A percentile compares a stretch with the other conserved stretches of the same genome.
Evolutionary conservation across 768 basidiomycete species (phyloP).

Genomic region (Serendipita sp.): DNA sequence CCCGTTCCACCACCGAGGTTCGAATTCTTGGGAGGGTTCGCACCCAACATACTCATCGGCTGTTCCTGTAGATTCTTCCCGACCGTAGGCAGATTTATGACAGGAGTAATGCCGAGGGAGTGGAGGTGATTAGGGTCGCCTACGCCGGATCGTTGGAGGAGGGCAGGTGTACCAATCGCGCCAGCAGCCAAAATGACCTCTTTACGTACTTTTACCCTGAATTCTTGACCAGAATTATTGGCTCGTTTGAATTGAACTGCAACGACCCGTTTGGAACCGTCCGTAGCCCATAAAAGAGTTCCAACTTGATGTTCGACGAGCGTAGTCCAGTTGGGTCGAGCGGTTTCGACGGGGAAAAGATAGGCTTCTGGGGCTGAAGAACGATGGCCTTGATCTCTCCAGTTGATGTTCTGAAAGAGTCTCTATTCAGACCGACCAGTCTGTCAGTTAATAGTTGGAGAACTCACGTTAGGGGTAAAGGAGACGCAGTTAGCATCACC

Average conservation of each 20-base stretch:
- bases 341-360: constrained; percentile 33
- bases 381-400: constrained; percentile 33
- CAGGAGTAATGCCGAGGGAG: constrained; percentile 30
- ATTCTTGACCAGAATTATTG: constrained; percentile 22
- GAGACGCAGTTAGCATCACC: constrained; percentile 40
- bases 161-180: constrained; percentile 31
- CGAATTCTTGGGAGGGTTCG: constrained; percentile 19
- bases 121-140: constrained; percentile 32
- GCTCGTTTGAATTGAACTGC: constrained; percentile 33
- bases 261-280: not conserved
- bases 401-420: constrained; percentile 22
- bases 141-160: constrained; percentile 41
- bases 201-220: constrained; percentile 26
- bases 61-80: constrained; percentile 41
- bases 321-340: constrained; percentile 33
- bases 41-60: constrained; percentile 29
- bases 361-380: constrained; percentile 41
- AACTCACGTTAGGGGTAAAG: constrained; percentile 32
- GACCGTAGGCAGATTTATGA: constrained; percentile 22
- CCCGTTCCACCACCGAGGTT: constrained; percentile 24
- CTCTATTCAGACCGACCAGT: not conserved
- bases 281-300: constrained; percentile 1
- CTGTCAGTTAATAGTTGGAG: no score
- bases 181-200: constrained; percentile 42
- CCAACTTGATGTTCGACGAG: constrained; percentile 19